phyloP scores from a whole-genome alignment of 1,139 yeast genomes.

The Eremothecium sinecaudum region DNA sequence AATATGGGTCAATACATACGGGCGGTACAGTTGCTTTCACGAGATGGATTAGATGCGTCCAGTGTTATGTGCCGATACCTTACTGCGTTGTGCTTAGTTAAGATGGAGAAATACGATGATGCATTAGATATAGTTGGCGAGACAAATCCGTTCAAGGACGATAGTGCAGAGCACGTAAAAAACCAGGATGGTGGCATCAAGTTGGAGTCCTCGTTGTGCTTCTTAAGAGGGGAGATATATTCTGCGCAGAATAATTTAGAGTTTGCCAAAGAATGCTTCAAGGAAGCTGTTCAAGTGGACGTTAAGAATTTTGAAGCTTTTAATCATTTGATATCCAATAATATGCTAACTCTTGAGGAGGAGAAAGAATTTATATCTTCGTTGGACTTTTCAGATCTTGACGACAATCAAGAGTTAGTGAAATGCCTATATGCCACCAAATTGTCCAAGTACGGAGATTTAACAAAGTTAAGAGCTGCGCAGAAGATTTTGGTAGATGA shows the following conservation, averaged over 20 bases:
- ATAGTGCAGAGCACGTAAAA: constrained; percentile 14
- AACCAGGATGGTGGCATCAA: constrained; percentile 65
- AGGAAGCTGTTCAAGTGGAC: constrained; percentile 80
- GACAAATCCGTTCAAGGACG: constrained; percentile 53
- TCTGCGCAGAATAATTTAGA: constrained; percentile 80
- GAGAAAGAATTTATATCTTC: constrained; percentile 72
- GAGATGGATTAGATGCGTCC: constrained; percentile 34
- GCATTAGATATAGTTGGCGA: constrained; percentile 85
- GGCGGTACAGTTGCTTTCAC: constrained; percentile 55
- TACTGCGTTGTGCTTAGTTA: constrained; percentile 66
- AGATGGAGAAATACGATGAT: constrained; percentile 76
- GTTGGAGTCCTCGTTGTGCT: constrained; percentile 81
- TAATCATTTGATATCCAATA: constrained; percentile 63
- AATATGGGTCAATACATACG: constrained; percentile 62
- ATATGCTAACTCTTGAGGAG: constrained; percentile 72
- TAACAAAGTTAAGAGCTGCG: constrained; percentile 53
- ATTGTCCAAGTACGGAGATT: constrained; percentile 63
- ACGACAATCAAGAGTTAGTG: constrained; percentile 73
- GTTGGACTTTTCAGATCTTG: constrained; percentile 65
- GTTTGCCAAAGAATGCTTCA: constrained; percentile 76
- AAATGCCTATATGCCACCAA: constrained; percentile 66
- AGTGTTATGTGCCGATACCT: constrained; percentile 73
- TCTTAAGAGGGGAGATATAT: constrained; percentile 72
- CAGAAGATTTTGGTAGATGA: constrained; percentile 59
- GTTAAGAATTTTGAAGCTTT: constrained; percentile 92